phyloP scores from a whole-genome alignment of 192 early-diverging fungal genomes.

The Entomortierella beljakovae region DNA sequence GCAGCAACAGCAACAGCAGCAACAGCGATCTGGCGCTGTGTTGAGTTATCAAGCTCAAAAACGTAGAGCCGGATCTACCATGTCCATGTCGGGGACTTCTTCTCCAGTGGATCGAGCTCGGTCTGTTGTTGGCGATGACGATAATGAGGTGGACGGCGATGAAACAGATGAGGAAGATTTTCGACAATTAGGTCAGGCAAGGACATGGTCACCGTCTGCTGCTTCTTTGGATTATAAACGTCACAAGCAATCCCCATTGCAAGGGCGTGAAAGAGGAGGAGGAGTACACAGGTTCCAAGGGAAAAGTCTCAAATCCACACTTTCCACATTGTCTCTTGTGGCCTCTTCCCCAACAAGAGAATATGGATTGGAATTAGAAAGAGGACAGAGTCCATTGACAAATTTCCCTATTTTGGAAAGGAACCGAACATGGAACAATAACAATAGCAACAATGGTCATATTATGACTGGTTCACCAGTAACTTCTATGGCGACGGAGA shows the following conservation, averaged over 20 bases:
- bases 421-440: constrained; percentile 17
- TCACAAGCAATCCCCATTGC: background rate
- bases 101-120: background rate
- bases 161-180: constrained; percentile 51
- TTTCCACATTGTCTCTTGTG: constrained; percentile 21
- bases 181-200: too few relatives aligned
- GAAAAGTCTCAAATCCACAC: constrained; percentile 18
- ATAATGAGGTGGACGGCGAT: constrained; percentile 23
- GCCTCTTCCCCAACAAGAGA: constrained; percentile 30
- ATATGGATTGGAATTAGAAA: constrained; percentile 23
- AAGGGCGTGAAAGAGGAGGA: constrained; percentile 1
- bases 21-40: background rate
- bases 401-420: constrained; percentile 23
- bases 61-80: constrained; percentile 23
- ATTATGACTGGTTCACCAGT: background rate
- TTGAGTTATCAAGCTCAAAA: constrained; percentile 38
- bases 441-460: too few relatives aligned
- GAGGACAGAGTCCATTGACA: constrained; percentile 8
- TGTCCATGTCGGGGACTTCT: background rate
- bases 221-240: background rate
- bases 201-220: too few relatives aligned
- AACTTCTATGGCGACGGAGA: background rate
- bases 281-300: constrained; percentile 4
- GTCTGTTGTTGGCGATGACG: background rate
- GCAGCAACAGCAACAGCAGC: background rate